Evolutionary conservation across 805 yeast species (phyloP).

Genomic region (Pichia sporocuriosa): DNA sequence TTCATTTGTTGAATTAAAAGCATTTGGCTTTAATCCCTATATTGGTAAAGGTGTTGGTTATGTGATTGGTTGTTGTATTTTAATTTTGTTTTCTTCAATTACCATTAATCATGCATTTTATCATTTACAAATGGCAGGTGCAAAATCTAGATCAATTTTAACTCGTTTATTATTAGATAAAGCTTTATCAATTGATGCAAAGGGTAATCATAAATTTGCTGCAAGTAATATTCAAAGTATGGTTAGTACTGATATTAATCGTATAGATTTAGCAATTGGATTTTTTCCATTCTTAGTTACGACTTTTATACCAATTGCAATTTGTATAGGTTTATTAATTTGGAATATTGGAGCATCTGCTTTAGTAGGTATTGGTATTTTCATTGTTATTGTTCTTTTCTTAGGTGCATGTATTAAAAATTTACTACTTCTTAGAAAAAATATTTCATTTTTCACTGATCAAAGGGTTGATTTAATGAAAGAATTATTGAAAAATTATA

Average conservation of each 20-base stretch:
- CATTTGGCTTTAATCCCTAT: slow-evolving; percentile 33
- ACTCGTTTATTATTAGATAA: slow-evolving; percentile 64
- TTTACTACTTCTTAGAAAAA: slow-evolving; percentile 48
- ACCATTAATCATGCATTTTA: slow-evolving; percentile 59
- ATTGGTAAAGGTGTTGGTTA: slow-evolving; percentile 68
- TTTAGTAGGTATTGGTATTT: slow-evolving; percentile 60
- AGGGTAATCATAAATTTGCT: slow-evolving; percentile 57
- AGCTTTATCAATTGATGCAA: slow-evolving; percentile 53
- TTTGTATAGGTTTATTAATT: slow-evolving; percentile 59
- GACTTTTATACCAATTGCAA: slow-evolving; percentile 55
- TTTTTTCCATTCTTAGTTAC: slow-evolving; percentile 59
- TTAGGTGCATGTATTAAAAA: slow-evolving; percentile 41
- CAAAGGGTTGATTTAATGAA: slow-evolving; percentile 67
- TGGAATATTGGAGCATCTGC: slow-evolving; percentile 67
- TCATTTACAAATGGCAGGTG: slow-evolving; percentile 55
- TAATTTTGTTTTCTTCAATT: slow-evolving; percentile 45
- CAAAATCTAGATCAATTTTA: slow-evolving; percentile 60
- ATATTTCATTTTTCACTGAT: slow-evolving; percentile 63
- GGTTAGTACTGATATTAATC: slow-evolving; percentile 73
- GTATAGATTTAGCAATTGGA: slow-evolving; percentile 69
- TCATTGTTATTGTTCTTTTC: slow-evolving; percentile 40
- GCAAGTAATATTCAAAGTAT: slow-evolving; percentile 69
- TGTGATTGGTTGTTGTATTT: slow-evolving; percentile 59
- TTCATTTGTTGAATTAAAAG: slow-evolving; percentile 49
- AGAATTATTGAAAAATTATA: slow-evolving; percentile 72